Evolutionary conservation across 495 filamentous ascomycete species (phyloP), one percentile per base, ranked within the genome.

Genomic region (Neurospora pannonica): DNA sequence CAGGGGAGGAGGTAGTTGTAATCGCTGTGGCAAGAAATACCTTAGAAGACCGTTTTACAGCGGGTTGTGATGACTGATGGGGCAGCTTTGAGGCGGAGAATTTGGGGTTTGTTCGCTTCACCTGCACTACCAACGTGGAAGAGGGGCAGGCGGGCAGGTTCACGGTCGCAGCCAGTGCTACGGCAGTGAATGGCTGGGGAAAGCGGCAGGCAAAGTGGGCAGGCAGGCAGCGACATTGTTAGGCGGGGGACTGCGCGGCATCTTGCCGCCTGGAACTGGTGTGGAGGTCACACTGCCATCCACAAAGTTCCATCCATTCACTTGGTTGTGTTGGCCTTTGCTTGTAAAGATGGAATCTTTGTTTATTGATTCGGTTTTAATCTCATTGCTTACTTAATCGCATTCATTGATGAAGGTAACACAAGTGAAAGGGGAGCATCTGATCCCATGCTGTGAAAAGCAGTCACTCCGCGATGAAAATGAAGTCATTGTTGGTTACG

Each of bases 61-160:
- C 48, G 48, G 48, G 13, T 15, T 62, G 48, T 31, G 48, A 60
- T 60, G 24, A 60, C 48, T 60, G 48, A 62, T 31, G 48, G 48
- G 24, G 48, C 48, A 31, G 48, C 48, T 62, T 62, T 71, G 73
- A 72, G 70, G 74, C 71, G 74, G 74, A 71, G 71, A 76, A 75
- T 74, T 77, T 46, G 72, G 43, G 76, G 21, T 62, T 31, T 62
- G 48, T 62, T 62, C 48, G 48, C 48, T 60, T 60, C 48, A 62
- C 48, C 48, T 62, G 48, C 46, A 28, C 48, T 54, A 6, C 0
- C 17, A 15, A 60, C 40, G 40, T 13, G 43, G 43, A 54, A 54
- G 46, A 54, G 46, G 43, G 42, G 42, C 42, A 46, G 42, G 42
- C 19, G 46, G 46, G 21, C 46, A 54, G 46, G 46, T 21, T 54